Evolutionary conservation across 192 early-diverging fungal genomes (phyloP).

Genomic region (Coemansia sp.): DNA sequence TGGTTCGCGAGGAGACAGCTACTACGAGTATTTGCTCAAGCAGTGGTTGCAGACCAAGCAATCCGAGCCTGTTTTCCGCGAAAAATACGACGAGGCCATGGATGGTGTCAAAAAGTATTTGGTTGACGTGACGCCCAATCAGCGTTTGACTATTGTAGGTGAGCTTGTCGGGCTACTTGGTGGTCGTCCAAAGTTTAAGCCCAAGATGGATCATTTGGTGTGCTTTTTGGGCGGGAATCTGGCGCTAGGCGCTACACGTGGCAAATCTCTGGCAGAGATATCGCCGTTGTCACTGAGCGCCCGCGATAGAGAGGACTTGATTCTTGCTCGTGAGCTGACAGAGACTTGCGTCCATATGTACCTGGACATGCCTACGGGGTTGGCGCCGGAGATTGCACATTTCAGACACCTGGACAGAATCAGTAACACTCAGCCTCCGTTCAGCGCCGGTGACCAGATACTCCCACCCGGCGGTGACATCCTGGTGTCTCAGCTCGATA

Average conservation of each 20-base stretch:
- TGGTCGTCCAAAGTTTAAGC: slow-evolving; percentile 44
- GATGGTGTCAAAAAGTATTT: slow-evolving; percentile 47
- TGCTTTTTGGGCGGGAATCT: slow-evolving; percentile 78
- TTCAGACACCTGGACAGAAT: slow-evolving; percentile 24
- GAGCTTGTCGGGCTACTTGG: slow-evolving; percentile 59
- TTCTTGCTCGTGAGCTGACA: slow-evolving; percentile 79
- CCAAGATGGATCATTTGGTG: slow-evolving; percentile 91
- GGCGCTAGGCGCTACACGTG: slow-evolving; percentile 47
- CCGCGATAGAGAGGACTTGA: slow-evolving; percentile 63
- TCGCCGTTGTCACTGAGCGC: slow-evolving; percentile 5
- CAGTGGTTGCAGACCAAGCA: slow-evolving; percentile 80
- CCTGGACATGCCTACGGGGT: slow-evolving; percentile 69
- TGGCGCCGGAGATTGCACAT: slow-evolving; percentile 62
- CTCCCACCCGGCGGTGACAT: slow-evolving; percentile 32
- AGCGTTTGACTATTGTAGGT: slow-evolving; percentile 28
- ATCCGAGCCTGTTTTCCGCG: slow-evolving; percentile 64
- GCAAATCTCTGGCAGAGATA: slow-evolving; percentile 18
- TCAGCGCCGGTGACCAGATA: slow-evolving; percentile 17
- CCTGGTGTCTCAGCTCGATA: slow-evolving; percentile 17
- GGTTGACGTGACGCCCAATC: no score
- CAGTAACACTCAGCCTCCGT: background rate
- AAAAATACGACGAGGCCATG: slow-evolving; percentile 65
- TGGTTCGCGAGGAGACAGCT: slow-evolving; percentile 77
- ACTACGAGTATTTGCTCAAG: slow-evolving; percentile 96
- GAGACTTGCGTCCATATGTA: slow-evolving; percentile 83